These are phyloP conservation scores for Suillus hirtellus DNA, from an alignment of 768 basidiomycete genomes.

Conservation along the genomic window DNA sequence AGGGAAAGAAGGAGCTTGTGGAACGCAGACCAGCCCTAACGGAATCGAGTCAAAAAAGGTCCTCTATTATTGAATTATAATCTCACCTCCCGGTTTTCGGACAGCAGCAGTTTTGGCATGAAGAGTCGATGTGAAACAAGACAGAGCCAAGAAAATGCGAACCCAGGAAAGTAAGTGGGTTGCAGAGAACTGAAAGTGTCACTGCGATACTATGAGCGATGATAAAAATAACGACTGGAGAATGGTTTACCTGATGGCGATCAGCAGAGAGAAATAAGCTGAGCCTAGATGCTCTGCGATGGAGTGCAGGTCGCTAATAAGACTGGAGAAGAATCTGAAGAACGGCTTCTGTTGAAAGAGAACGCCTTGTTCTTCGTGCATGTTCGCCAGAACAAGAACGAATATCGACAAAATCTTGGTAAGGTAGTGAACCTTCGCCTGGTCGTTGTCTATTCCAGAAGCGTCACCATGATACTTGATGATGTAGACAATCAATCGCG, in stretches of 20 bases:
- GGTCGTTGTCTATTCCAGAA: conserved; percentile 87
- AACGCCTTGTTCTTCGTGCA: conserved; percentile 91
- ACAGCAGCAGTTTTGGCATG: conserved; percentile 92
- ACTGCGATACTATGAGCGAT: conserved; percentile 40
- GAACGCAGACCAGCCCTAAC: conserved; percentile 91
- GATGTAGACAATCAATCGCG: conserved; percentile 93
- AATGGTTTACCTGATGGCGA: conserved; percentile 75
- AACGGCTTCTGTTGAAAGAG: conserved; percentile 97
- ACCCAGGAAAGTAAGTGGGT: conserved; percentile 95
- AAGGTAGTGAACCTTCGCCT: conserved; percentile 94
- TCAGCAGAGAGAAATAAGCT: conserved; percentile 86
- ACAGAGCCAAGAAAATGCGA: conserved; percentile 98
- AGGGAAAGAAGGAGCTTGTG: conserved; percentile 91
- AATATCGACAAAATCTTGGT: conserved; percentile 98
- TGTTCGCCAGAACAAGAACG: conserved; percentile 90
- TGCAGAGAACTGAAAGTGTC: conserved; percentile 96
- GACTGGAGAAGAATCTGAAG: conserved; percentile 96
- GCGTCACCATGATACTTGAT: conserved; percentile 99
- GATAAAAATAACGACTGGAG: neutral
- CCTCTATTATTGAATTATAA: neutral
- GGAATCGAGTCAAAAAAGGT: conserved; percentile 14
- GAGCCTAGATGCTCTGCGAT: conserved; percentile 85
- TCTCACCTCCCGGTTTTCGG: conserved; percentile 82
- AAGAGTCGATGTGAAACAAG: conserved; percentile 94
- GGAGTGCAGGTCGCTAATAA: conserved; percentile 86